Base-by-base conservation (phyloP, 2,329 filamentous ascomycete genomes). In the Pezicula neosporulosa region DNA sequence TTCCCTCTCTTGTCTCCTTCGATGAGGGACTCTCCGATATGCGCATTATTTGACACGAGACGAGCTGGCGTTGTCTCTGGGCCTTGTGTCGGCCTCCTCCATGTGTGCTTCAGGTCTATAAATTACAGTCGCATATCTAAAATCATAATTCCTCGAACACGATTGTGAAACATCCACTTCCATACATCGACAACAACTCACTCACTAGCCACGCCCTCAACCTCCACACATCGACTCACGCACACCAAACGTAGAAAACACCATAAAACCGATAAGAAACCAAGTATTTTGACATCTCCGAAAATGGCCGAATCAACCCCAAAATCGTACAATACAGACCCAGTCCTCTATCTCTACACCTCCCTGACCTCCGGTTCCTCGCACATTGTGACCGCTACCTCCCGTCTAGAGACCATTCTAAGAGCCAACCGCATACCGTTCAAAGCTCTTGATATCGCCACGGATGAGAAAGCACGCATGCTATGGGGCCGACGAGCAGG, bases 361-460 rank as follows among this genome's bases (percentile, higher is more conserved):
- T 97, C 93, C 48, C 80, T 99, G 50, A 97, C 94, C 18, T 90
- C 94, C 53, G 94, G 94, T 58, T 96, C 91, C 38, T 96, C 91
- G 21, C 91, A 97, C 70, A 96, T 97, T 68, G 86, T 97, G 65
- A 97, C 94, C 38, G 94, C 92, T 24, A 97, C 94, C 1, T 95
- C 92, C 49, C 89, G 94, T 44, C 84, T 99, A 60, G 93, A 99
- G 72, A 97, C 92, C 12, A 97, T 99, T 65, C 81, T 99, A 54
- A 93, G 90, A 66, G 92, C 91, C 57, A 97, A 97, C 77, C 88
- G 88, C 61, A 87, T 99, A 52, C 90, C 91, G 10, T 99, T 97
- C 76, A 90, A 90, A 68, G 91, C 90, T 58, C 78, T 97, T 65
- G 94, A 99, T 70, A 83, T 94, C 41, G 90, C 93, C 38, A 95